A percentile compares a stretch with the other conserved stretches of the same genome.
Evolutionary conservation across 169 alveolate species (phyloP).

Genomic region (Miamiensis avidus): DNA sequence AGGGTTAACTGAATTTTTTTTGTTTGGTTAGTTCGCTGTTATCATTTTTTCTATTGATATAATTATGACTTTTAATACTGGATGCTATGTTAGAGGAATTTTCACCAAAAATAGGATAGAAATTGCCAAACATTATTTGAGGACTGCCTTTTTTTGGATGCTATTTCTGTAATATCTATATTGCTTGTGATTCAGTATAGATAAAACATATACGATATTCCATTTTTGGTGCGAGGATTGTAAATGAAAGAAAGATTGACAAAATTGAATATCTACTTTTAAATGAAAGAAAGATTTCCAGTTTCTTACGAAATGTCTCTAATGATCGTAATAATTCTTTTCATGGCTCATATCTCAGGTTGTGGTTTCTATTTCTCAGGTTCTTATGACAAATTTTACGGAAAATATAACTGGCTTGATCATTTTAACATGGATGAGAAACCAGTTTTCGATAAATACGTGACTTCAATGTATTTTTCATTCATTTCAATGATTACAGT

Average conservation of each 20-base stretch:
- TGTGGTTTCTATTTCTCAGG: neutral
- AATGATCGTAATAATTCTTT: too few relatives aligned
- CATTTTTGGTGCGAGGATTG: neutral
- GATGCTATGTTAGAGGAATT: neutral
- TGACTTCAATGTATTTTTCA: neutral
- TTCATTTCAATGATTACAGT: neutral
- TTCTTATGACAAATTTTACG: neutral
- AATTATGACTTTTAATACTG: neutral
- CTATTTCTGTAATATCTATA: neutral
- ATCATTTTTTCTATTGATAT: neutral
- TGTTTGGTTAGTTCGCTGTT: neutral
- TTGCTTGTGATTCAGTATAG: neutral
- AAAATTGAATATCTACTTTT: neutral
- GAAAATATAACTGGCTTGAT: neutral
- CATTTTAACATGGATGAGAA: neutral
- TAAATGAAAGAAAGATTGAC: neutral
- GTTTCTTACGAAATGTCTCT: neutral
- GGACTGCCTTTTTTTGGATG: neutral
- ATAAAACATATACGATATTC: neutral
- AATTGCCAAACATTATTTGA: neutral
- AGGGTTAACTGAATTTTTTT: neutral
- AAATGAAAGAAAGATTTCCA: neutral
- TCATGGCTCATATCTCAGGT: neutral
- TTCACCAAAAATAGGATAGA: neutral
- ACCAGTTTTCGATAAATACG: neutral